Conservation (phyloP, 306 rosid genomes). For the Benincasa hispida region DNA sequence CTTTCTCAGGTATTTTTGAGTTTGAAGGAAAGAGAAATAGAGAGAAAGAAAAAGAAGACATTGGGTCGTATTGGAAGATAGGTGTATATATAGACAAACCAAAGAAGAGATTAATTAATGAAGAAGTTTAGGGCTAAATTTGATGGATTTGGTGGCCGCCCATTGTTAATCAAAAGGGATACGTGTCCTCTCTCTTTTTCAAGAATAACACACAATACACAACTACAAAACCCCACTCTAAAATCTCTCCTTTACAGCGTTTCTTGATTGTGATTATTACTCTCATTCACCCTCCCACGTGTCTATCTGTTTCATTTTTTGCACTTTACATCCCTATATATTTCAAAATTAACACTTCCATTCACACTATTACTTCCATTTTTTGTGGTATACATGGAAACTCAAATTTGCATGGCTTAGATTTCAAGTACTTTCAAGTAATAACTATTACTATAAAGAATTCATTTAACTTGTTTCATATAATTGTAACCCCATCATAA, state of each 20-base stretch:
- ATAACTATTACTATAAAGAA: neutral
- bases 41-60: neutral
- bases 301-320: neutral
- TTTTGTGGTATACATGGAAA: neutral
- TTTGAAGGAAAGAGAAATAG: neutral
- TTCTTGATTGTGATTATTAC: neutral
- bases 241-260: neutral
- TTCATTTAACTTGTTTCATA: too few species aligned
- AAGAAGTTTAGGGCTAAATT: neutral
- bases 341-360: neutral
- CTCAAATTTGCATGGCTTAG: neutral
- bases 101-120: neutral
- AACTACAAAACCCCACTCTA: neutral
- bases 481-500: neutral
- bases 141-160: conserved; percentile 10
- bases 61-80: neutral
- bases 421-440: neutral
- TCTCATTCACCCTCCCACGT: conserved; percentile 1
- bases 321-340: neutral
- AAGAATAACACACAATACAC: neutral
- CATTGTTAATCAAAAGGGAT: neutral
- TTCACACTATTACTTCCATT: neutral
- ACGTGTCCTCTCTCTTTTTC: conserved; percentile 1
- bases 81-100: neutral
- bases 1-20: neutral